These are phyloP conservation scores for Xylaria sp. DNA, from an alignment of 495 filamentous ascomycete genomes.

Conservation along the genomic window DNA sequence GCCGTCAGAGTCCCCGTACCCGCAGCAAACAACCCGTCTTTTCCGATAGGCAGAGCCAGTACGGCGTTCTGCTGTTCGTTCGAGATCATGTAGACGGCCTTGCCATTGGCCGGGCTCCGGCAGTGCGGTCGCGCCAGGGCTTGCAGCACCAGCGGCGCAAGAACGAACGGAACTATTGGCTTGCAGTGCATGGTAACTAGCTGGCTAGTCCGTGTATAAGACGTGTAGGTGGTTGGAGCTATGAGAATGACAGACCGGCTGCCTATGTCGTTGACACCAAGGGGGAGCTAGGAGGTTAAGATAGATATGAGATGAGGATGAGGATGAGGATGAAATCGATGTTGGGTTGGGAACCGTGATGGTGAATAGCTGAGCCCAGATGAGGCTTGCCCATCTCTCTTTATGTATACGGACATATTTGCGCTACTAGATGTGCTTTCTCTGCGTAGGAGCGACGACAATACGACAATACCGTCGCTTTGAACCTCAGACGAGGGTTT, in stretches of 20 bases:
- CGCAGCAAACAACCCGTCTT: conserved; percentile 49
- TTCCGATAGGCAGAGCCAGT: conserved; percentile 52
- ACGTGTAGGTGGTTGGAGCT: background rate
- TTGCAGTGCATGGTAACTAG: conserved; percentile 11
- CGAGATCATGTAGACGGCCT: conserved; percentile 60
- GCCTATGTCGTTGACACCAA: background rate
- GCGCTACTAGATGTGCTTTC: background rate
- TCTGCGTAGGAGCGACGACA: background rate
- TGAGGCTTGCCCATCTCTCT: background rate
- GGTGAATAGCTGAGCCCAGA: background rate
- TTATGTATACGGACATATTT: conserved; percentile 1
- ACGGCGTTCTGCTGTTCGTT: conserved; percentile 57
- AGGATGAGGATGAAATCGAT: no score
- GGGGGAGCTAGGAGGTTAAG: background rate
- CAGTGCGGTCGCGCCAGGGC: conserved; percentile 11
- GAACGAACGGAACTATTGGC: conserved; percentile 7
- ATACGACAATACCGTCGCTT: background rate
- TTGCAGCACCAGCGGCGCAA: conserved; percentile 19
- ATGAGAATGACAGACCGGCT: conserved; percentile 6
- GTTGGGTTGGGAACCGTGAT: background rate
- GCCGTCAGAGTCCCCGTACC: conserved; percentile 43
- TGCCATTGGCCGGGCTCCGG: conserved; percentile 33
- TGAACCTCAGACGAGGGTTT: background rate
- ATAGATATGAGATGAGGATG: background rate
- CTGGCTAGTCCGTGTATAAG: background rate